A percentile compares a stretch with the other conserved stretches of the same genome.
Evolutionary conservation across 176 grass and related monocot species (phyloP).

Genomic region (Alopecurus myosuroides): DNA sequence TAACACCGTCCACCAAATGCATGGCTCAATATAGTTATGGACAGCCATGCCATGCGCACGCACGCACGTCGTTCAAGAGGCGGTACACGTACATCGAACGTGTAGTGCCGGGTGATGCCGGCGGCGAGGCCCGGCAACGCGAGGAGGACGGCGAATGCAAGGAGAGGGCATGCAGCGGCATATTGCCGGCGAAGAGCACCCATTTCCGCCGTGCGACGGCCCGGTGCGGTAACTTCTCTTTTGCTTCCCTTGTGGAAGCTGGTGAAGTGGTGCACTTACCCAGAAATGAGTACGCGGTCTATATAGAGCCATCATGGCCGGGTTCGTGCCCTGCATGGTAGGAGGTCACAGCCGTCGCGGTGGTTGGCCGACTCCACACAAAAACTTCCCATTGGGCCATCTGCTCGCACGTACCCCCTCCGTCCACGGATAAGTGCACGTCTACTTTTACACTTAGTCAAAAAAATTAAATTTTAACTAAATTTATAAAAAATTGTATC

Average conservation of each 20-base stretch:
- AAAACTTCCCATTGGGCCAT: conserved; percentile 7
- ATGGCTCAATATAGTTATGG: no score
- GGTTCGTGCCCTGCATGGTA: conserved; percentile 51
- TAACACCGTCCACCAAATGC: no score
- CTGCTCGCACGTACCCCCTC: no score
- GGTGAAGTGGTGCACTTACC: conserved; percentile 39
- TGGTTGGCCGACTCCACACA: conserved; percentile 39
- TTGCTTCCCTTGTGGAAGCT: conserved; percentile 16
- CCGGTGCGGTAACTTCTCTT: background rate
- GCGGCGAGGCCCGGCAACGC: conserved; percentile 34
- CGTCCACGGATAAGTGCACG: no score
- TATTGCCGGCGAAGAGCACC: background rate
- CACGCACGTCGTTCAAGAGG: background rate
- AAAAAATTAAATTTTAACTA: no score
- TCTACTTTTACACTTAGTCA: no score
- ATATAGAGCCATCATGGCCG: conserved; percentile 35
- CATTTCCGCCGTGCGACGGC: conserved; percentile 9
- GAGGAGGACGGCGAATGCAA: conserved; percentile 28
- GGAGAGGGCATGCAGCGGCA: conserved; percentile 2
- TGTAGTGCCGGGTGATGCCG: conserved; percentile 47
- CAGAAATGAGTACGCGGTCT: conserved; percentile 22
- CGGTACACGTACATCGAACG: conserved; percentile 59
- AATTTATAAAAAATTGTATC: no score
- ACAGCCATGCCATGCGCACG: background rate
- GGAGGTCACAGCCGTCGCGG: conserved; percentile 37